phyloP scores from a whole-genome alignment of 140 eudicot species.

The Anethum foeniculum region DNA sequence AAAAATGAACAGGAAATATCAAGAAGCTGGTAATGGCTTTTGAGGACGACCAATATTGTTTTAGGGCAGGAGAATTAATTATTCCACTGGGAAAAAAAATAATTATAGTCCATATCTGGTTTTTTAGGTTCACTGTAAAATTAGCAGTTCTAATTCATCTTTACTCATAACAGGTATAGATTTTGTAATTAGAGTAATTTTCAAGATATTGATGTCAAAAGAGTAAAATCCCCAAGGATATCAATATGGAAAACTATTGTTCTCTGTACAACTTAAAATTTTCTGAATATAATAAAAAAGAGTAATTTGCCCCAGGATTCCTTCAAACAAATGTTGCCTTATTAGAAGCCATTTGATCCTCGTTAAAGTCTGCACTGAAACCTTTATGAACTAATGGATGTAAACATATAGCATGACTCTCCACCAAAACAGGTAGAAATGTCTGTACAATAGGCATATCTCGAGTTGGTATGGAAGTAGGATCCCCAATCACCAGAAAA shows the following conservation, averaged over 20 bases:
- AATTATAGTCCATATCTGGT: too few species aligned
- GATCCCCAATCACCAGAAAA: background rate
- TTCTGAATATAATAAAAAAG: background rate
- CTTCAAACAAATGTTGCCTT: background rate
- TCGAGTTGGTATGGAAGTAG: too few species aligned
- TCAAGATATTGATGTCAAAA: background rate
- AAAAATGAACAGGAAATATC: too few species aligned
- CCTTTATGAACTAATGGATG: too few species aligned
- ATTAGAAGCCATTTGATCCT: too few species aligned
- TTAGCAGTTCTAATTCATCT: too few species aligned
- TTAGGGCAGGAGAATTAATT: background rate
- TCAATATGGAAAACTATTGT: background rate
- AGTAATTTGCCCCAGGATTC: background rate
- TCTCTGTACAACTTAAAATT: background rate
- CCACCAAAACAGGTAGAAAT: too few species aligned
- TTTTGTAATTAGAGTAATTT: background rate
- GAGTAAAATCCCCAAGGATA: background rate
- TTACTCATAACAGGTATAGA: background rate
- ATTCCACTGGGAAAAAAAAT: background rate
- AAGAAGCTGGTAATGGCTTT: too few species aligned
- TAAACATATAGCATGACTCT: too few species aligned
- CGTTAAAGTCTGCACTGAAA: too few species aligned
- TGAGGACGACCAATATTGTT: background rate
- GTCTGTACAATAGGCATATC: too few species aligned
- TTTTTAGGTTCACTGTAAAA: background rate